These are phyloP conservation scores for Suhomyces pyralidae DNA, from an alignment of 805 yeast genomes.

Conservation along the genomic window DNA sequence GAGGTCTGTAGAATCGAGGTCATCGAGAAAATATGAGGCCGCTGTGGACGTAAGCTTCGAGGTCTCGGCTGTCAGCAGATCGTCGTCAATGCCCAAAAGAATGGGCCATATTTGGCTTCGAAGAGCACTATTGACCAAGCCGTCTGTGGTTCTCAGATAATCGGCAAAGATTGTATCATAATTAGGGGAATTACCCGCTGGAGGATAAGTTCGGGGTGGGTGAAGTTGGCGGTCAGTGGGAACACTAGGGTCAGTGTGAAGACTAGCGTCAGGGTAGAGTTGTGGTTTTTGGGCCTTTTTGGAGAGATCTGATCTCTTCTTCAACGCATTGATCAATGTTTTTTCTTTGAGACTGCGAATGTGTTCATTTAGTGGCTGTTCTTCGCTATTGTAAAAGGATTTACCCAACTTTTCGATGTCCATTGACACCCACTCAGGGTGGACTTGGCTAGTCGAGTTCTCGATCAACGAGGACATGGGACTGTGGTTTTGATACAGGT, in stretches of 20 bases:
- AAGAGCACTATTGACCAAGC: constrained; percentile 41
- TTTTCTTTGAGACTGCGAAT: constrained; percentile 34
- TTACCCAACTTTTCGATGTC: constrained; percentile 44
- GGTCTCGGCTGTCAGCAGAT: not conserved
- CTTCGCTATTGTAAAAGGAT: constrained; percentile 42
- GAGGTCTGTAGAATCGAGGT: constrained; percentile 23
- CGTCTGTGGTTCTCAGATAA: constrained; percentile 45
- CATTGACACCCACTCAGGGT: constrained; percentile 52
- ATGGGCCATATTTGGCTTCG: constrained; percentile 52
- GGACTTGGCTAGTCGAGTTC: constrained; percentile 4
- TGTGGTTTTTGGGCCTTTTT: not conserved
- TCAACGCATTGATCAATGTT: constrained; percentile 36
- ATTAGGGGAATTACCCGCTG: constrained; percentile 2
- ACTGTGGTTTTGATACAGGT: not conserved
- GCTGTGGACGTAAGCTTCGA: constrained; percentile 1
- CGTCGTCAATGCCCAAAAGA: constrained; percentile 31
- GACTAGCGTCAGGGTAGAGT: not conserved
- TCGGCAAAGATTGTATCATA: constrained; percentile 21
- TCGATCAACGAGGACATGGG: constrained; percentile 1
- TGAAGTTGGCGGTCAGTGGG: not conserved
- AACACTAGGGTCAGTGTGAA: not conserved
- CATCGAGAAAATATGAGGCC: constrained; percentile 3
- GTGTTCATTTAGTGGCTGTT: constrained; percentile 40
- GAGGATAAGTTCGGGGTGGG: not conserved
- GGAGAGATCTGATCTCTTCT: not conserved